A percentile compares a stretch with the other conserved stretches of the same genome.
Conservation (phyloP, 139 green algal genomes). For the Volvox reticuliferus region DNA sequence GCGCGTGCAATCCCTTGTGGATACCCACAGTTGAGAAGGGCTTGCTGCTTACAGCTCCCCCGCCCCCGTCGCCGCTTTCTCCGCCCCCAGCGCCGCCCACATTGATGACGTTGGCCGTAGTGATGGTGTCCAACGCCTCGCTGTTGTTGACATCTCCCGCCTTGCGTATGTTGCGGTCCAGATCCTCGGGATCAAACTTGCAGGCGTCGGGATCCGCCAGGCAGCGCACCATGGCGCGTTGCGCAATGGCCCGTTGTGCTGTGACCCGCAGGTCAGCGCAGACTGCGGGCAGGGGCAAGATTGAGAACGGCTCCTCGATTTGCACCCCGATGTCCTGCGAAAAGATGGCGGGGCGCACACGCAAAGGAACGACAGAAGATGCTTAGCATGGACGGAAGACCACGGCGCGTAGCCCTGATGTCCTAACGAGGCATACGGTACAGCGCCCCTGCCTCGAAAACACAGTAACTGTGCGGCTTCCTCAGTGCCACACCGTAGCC, state of each 20-base stretch:
- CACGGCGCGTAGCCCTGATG: no score
- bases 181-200: background rate
- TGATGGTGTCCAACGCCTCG: background rate
- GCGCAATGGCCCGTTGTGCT: background rate
- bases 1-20: no score
- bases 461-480: no score
- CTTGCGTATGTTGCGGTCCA: background rate
- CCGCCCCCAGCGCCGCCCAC: no score
- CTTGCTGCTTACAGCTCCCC: no score
- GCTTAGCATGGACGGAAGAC: no score
- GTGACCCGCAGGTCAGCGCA: conserved; percentile 25
- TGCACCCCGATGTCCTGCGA: conserved; percentile 65
- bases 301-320: conserved; percentile 73
- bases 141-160: background rate
- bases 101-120: background rate
- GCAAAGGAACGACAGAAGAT: background rate
- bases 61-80: background rate
- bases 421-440: no score
- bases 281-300: conserved; percentile 58
- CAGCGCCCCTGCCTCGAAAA: no score
- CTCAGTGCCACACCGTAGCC: no score
- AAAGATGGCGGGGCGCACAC: background rate
- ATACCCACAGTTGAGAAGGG: no score
- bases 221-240: conserved; percentile 34
- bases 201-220: conserved; percentile 23